Conservation (phyloP, 2,329 filamentous ascomycete species). For the Zarea fungicola region DNA sequence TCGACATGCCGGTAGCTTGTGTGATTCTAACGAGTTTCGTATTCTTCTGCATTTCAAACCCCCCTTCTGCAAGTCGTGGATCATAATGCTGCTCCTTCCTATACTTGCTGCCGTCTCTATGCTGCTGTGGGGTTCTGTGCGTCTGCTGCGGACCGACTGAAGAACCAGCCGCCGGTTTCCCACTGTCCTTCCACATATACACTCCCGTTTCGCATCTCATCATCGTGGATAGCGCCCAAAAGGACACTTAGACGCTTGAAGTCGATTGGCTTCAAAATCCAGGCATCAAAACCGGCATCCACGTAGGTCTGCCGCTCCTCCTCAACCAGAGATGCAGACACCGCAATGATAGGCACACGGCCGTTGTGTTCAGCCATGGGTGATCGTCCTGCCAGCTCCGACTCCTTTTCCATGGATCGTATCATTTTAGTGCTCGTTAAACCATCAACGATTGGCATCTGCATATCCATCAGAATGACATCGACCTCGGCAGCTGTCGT, state of each 20-base stretch:
- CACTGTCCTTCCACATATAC: constrained; percentile 68
- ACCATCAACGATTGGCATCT: constrained; percentile 94
- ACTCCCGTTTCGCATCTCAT: constrained; percentile 51
- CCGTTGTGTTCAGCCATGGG: constrained; percentile 53
- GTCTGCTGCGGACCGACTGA: constrained; percentile 6
- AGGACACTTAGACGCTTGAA: constrained; percentile 69
- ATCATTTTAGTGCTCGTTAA: constrained; percentile 80
- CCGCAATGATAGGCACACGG: constrained; percentile 75
- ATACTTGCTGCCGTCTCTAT: too few species aligned
- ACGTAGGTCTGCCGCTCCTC: constrained; percentile 64
- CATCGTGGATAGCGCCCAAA: constrained; percentile 62
- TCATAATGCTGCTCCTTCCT: too few species aligned
- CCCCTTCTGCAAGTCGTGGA: too few species aligned
- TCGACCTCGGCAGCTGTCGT: constrained; percentile 63
- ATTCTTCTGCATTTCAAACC: too few species aligned
- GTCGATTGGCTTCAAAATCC: constrained; percentile 85
- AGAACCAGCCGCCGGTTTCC: constrained; percentile 86
- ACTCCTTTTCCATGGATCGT: constrained; percentile 60
- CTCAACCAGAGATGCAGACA: constrained; percentile 77
- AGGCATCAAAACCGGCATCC: constrained; percentile 78
- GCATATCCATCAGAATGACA: constrained; percentile 87
- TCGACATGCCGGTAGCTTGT: too few species aligned
- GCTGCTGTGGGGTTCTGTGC: too few species aligned
- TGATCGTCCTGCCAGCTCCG: constrained; percentile 47
- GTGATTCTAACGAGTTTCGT: too few species aligned